Conservation (phyloP, 495 filamentous ascomycete species). For the Penicillium flavigenum region DNA sequence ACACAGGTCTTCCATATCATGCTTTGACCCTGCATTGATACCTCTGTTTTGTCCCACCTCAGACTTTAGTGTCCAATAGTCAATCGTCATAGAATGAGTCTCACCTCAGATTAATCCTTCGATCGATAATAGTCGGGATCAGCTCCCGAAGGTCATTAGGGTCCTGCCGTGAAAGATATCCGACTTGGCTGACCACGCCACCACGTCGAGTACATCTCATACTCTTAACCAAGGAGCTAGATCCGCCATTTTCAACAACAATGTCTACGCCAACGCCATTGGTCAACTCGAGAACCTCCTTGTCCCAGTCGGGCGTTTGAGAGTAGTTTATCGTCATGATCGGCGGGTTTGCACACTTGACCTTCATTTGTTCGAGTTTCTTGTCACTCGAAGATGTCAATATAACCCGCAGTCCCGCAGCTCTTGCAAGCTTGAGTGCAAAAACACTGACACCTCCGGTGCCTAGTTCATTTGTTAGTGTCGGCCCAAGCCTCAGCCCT, state of each 20-base stretch:
- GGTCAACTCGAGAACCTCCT: slow-evolving; percentile 36
- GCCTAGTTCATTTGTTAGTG: slow-evolving; percentile 10
- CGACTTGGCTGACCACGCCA: slow-evolving; percentile 42
- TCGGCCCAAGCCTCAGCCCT: neutral
- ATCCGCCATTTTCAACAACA: slow-evolving; percentile 42
- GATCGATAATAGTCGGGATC: slow-evolving; percentile 35
- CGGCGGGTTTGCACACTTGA: slow-evolving; percentile 17
- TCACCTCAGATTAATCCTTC: slow-evolving; percentile 31
- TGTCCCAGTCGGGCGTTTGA: slow-evolving; percentile 32
- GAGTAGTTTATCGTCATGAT: slow-evolving; percentile 39
- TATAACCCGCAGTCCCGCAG: slow-evolving; percentile 34
- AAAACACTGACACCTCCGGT: slow-evolving; percentile 40
- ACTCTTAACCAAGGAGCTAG: slow-evolving; percentile 33
- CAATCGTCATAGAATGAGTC: neutral
- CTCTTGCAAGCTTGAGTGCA: slow-evolving; percentile 36
- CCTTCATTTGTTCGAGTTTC: slow-evolving; percentile 30
- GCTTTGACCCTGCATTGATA: slow-evolving; percentile 40
- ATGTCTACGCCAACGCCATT: slow-evolving; percentile 40
- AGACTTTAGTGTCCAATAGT: neutral
- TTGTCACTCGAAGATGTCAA: slow-evolving; percentile 38
- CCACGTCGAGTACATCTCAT: slow-evolving; percentile 36
- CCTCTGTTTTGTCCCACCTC: slow-evolving; percentile 23
- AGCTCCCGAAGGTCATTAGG: slow-evolving; percentile 27
- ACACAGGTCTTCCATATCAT: slow-evolving; percentile 38
- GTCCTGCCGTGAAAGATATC: slow-evolving; percentile 37